These are phyloP conservation scores for Petunia hybrid DNA, from an alignment of 305 asterid genomes.

Conservation along the genomic window DNA sequence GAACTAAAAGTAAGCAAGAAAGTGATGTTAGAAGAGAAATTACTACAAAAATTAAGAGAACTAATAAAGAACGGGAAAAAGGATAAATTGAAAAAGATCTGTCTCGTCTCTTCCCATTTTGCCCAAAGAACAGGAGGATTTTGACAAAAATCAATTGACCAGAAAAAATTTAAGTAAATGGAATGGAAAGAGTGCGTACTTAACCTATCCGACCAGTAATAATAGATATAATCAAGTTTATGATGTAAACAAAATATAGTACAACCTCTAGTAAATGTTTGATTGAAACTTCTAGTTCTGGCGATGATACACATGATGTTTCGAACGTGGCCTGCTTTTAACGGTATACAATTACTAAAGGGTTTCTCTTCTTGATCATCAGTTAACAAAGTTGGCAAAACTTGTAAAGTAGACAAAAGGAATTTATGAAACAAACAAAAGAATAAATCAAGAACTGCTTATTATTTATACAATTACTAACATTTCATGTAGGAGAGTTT, in stretches of 20 bases:
- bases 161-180: too few relatives aligned
- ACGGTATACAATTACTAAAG: not conserved
- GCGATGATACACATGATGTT: not conserved
- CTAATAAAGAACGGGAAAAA: too few relatives aligned
- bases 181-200: too few relatives aligned
- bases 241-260: not conserved
- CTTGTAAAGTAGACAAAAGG: too few relatives aligned
- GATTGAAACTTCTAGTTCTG: not conserved
- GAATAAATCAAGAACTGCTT: not conserved
- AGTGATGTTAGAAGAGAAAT: not conserved
- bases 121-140: too few relatives aligned
- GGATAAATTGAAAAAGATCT: too few relatives aligned
- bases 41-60: not conserved
- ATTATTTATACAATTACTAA: not conserved
- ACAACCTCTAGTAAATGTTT: not conserved
- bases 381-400: too few relatives aligned
- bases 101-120: too few relatives aligned
- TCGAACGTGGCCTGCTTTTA: not conserved
- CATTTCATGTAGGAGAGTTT: not conserved
- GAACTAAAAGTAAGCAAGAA: not conserved
- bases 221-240: not conserved
- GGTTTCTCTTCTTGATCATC: too few relatives aligned
- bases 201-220: too few relatives aligned
- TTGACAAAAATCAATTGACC: too few relatives aligned
- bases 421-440: not conserved